Evolutionary conservation across 148 eudicot species (phyloP).

Genomic region (Diospyros lotus): DNA sequence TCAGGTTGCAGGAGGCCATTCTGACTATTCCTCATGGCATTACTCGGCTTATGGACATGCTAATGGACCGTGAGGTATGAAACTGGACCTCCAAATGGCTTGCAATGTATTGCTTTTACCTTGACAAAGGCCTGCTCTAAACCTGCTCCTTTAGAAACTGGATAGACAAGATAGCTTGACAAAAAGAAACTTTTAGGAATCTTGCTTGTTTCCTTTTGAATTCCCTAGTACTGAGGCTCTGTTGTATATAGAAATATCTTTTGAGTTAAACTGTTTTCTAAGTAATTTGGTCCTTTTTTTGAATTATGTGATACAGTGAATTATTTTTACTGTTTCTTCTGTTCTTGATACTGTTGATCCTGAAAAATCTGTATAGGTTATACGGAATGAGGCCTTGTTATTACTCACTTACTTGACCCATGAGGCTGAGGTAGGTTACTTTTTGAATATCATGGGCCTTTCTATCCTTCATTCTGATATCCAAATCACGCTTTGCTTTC

Average conservation of each 20-base stretch:
- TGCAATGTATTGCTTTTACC: neutral
- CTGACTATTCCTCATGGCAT: slow-evolving; percentile 91
- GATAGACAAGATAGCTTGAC: neutral
- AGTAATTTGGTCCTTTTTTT: neutral
- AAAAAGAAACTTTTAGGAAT: neutral
- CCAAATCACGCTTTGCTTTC: neutral
- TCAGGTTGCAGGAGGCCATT: slow-evolving; percentile 96
- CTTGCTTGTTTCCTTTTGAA: neutral
- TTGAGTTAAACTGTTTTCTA: neutral
- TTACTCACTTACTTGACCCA: slow-evolving; percentile 95
- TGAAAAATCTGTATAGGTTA: slow-evolving; percentile 56
- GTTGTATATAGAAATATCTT: neutral
- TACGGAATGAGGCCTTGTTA: slow-evolving; percentile 93
- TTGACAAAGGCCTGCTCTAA: neutral
- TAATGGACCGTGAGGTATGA: slow-evolving; percentile 97
- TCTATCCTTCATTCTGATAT: neutral
- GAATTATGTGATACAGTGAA: neutral
- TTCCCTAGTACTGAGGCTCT: neutral
- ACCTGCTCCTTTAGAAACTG: slow-evolving; percentile 7
- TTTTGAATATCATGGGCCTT: neutral
- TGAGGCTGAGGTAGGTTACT: slow-evolving; percentile 77
- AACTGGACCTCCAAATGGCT: slow-evolving; percentile 6
- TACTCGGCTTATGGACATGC: slow-evolving; percentile 96
- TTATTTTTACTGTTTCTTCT: slow-evolving; percentile 7
- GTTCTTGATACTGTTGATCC: neutral